Conservation (phyloP, 108 stramenopile genomes). For the Chaetoceros muelleri region DNA sequence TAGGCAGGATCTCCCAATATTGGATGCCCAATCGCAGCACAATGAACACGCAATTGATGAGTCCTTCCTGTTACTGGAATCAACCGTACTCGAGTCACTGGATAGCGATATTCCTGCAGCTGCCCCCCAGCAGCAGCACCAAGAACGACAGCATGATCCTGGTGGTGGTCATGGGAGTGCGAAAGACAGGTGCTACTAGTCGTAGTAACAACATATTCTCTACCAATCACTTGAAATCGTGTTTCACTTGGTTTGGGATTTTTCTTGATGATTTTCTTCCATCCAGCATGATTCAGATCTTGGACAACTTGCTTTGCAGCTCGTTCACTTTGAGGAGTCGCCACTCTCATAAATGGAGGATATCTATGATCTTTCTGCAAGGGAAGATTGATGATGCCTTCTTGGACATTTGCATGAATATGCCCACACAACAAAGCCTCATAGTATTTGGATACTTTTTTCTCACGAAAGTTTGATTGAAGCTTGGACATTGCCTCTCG, state of each 20-base stretch:
- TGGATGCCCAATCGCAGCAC: slow-evolving; percentile 75
- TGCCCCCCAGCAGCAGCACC: neutral
- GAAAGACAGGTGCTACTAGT: neutral
- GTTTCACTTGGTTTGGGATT: slow-evolving; percentile 64
- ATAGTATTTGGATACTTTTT: slow-evolving; percentile 46
- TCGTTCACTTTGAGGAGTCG: slow-evolving; percentile 44
- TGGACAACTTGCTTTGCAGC: slow-evolving; percentile 38
- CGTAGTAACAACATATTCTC: slow-evolving; percentile 18
- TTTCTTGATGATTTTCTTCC: slow-evolving; percentile 55
- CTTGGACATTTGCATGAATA: slow-evolving; percentile 16
- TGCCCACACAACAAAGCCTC: slow-evolving; percentile 70
- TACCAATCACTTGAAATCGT: slow-evolving; percentile 35
- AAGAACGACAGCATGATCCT: neutral
- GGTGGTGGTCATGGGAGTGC: neutral
- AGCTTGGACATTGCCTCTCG: slow-evolving; percentile 23
- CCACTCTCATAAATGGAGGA: slow-evolving; percentile 80
- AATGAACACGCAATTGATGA: slow-evolving; percentile 83
- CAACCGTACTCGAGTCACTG: slow-evolving; percentile 52
- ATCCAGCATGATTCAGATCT: slow-evolving; percentile 51
- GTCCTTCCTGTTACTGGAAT: slow-evolving; percentile 63
- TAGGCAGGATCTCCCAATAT: slow-evolving; percentile 80
- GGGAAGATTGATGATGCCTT: slow-evolving; percentile 51
- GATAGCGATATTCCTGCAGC: slow-evolving; percentile 7
- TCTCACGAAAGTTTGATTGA: slow-evolving; percentile 56
- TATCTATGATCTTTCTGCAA: slow-evolving; percentile 62